A percentile compares a stretch with the other conserved stretches of the same genome.
Evolutionary conservation across 371 early-diverging fungal species (phyloP).

Genomic region (Rhizopus delemar): DNA sequence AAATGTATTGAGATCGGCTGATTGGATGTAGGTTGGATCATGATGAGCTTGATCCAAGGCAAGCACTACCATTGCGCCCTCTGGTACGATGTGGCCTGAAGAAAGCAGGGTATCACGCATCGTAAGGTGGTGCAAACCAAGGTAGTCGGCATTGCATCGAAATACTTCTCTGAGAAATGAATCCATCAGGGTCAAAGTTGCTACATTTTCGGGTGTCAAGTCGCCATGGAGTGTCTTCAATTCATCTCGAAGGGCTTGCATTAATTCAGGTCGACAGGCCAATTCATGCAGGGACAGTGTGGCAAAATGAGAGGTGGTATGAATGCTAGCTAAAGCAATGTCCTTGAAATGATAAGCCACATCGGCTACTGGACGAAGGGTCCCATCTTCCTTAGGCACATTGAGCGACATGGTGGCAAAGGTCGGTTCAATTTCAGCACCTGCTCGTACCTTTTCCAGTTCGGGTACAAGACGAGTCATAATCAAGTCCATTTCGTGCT

Average conservation of each 20-base stretch:
- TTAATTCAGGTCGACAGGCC: constrained; percentile 31
- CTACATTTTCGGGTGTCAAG: constrained; percentile 32
- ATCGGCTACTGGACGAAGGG: constrained; percentile 24
- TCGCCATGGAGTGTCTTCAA: constrained; percentile 12
- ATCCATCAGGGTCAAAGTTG: constrained; percentile 42
- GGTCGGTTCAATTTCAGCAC: constrained; percentile 22
- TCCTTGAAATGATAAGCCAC: constrained; percentile 38
- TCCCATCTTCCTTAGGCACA: constrained; percentile 32
- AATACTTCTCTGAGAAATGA: constrained; percentile 55
- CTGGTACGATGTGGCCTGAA: constrained; percentile 46
- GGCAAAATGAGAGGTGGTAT: constrained; percentile 42
- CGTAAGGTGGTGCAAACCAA: constrained; percentile 40
- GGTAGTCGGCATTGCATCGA: constrained; percentile 31
- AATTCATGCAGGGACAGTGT: constrained; percentile 39
- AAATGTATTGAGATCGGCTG: constrained; percentile 24
- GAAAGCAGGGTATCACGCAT: constrained; percentile 36
- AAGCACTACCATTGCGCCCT: constrained; percentile 34
- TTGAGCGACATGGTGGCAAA: constrained; percentile 32
- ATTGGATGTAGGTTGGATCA: background rate
- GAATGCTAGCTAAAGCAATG: constrained; percentile 44
- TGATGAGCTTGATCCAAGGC: constrained; percentile 31
- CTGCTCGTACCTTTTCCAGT: constrained; percentile 16
- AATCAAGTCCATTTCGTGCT: constrained; percentile 33
- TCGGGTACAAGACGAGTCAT: constrained; percentile 35
- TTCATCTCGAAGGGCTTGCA: constrained; percentile 27